Evolutionary conservation across 306 rosid genomes (phyloP).

Genomic region (Mimosa bimucronata): DNA sequence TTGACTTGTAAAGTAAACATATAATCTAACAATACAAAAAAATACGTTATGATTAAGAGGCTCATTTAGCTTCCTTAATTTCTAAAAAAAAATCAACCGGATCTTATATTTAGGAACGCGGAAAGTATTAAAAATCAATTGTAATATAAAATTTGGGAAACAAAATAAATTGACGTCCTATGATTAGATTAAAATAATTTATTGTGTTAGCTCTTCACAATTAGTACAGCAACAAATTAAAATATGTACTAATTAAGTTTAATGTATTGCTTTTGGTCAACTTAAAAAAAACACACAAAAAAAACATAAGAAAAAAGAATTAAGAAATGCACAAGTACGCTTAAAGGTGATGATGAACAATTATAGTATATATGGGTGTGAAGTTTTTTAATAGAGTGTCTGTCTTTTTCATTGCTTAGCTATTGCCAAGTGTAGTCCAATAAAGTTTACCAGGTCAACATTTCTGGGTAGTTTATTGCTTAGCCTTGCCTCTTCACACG

Average conservation of each 20-base stretch:
- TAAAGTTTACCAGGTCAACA: slow-evolving; percentile 49
- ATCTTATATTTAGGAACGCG: too few relatives aligned
- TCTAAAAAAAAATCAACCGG: too few relatives aligned
- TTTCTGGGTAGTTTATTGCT: slow-evolving; percentile 43
- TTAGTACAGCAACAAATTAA: too few relatives aligned
- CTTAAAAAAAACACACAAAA: neutral
- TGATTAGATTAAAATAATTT: too few relatives aligned
- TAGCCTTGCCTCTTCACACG: slow-evolving; percentile 50
- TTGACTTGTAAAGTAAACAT: too few relatives aligned
- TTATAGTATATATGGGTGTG: neutral
- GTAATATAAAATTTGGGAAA: too few relatives aligned
- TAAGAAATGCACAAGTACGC: neutral
- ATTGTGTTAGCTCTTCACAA: too few relatives aligned
- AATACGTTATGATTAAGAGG: too few relatives aligned
- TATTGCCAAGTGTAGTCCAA: slow-evolving; percentile 31
- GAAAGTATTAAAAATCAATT: too few relatives aligned
- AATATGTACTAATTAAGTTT: neutral
- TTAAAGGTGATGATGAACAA: neutral
- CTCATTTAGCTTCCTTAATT: too few relatives aligned
- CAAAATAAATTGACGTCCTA: too few relatives aligned
- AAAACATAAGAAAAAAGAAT: neutral
- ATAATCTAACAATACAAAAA: too few relatives aligned
- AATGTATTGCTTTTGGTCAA: neutral
- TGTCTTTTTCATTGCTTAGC: slow-evolving; percentile 9
- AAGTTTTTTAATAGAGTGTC: neutral